Conservation (phyloP, 2,329 filamentous ascomycete genomes). For the Septoria linicola region DNA sequence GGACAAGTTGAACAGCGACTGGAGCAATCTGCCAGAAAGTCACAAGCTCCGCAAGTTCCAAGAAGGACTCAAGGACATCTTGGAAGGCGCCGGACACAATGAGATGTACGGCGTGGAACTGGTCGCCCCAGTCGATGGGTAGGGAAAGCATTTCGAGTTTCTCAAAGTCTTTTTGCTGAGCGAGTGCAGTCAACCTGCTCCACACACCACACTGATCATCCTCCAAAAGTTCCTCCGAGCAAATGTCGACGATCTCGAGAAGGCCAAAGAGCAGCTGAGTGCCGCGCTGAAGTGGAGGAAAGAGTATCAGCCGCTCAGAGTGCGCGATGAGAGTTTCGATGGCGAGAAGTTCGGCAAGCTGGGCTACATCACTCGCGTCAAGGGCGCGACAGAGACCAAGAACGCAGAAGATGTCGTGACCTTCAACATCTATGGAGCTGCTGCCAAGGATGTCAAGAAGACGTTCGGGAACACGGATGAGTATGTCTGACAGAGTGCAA, state of each 20-base stretch:
- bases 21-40: constrained; percentile 28
- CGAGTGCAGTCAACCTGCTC: constrained; percentile 34
- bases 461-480: constrained; percentile 81
- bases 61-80: constrained; percentile 57
- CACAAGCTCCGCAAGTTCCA: constrained; percentile 48
- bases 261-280: constrained; percentile 73
- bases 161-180: constrained; percentile 15
- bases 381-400: constrained; percentile 52
- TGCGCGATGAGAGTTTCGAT: constrained; percentile 62
- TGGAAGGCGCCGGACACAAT: constrained; percentile 58
- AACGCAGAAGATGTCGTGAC: constrained; percentile 68
- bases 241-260: constrained; percentile 72
- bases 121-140: constrained; percentile 30
- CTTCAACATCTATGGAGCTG: constrained; percentile 89
- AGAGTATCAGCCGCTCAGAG: constrained; percentile 67
- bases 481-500: constrained; percentile 53
- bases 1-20: constrained; percentile 22
- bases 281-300: constrained; percentile 82
- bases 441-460: constrained; percentile 73
- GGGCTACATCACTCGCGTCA: constrained; percentile 76
- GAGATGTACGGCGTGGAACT: constrained; percentile 89
- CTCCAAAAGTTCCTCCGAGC: constrained; percentile 92
- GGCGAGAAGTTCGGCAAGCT: constrained; percentile 71
- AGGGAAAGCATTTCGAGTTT: constrained; percentile 4
- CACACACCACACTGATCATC: constrained; percentile 77